Percentiles rank a stretch among this genome's conserved stretches.
phyloP scores from a whole-genome alignment of 495 filamentous ascomycete genomes.

The Neurospora sp. region DNA sequence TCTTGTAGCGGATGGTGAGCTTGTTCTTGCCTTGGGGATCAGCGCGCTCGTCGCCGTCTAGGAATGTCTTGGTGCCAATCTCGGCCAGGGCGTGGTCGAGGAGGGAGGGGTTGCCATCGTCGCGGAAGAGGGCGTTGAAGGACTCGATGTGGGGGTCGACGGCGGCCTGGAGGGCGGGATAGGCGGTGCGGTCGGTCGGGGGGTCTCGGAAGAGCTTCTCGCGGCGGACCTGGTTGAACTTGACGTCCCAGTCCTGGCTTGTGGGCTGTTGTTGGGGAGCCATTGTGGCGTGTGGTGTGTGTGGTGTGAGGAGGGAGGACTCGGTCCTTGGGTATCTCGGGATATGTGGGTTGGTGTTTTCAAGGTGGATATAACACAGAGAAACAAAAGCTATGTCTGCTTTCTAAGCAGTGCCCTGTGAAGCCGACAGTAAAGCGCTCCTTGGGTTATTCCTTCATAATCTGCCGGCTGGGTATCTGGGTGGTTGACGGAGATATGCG shows the following conservation, averaged over 20 bases:
- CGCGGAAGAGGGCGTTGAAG: conserved; percentile 85
- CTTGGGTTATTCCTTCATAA: background rate
- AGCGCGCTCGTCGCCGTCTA: conserved; percentile 61
- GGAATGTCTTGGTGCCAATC: conserved; percentile 78
- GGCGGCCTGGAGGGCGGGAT: conserved; percentile 72
- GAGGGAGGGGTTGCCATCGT: conserved; percentile 48
- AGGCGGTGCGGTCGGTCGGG: conserved; percentile 76
- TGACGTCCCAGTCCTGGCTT: conserved; percentile 62
- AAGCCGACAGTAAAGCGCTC: background rate
- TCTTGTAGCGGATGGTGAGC: conserved; percentile 61
- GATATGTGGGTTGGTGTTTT: background rate
- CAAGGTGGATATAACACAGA: background rate
- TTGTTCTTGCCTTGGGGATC: conserved; percentile 52
- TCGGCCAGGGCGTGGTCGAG: conserved; percentile 71
- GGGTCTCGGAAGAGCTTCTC: conserved; percentile 83
- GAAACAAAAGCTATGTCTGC: background rate
- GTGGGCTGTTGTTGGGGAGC: conserved; percentile 34
- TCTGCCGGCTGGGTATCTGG: background rate
- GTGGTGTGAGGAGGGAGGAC: background rate
- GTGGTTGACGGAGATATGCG: background rate
- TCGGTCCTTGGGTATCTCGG: background rate
- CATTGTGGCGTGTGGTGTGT: conserved; percentile 35
- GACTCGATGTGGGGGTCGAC: conserved; percentile 86
- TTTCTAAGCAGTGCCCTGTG: background rate
- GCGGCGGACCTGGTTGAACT: conserved; percentile 71